Base-by-base conservation (phyloP, 495 filamentous ascomycete species). In the Xeromyces bisporus region DNA sequence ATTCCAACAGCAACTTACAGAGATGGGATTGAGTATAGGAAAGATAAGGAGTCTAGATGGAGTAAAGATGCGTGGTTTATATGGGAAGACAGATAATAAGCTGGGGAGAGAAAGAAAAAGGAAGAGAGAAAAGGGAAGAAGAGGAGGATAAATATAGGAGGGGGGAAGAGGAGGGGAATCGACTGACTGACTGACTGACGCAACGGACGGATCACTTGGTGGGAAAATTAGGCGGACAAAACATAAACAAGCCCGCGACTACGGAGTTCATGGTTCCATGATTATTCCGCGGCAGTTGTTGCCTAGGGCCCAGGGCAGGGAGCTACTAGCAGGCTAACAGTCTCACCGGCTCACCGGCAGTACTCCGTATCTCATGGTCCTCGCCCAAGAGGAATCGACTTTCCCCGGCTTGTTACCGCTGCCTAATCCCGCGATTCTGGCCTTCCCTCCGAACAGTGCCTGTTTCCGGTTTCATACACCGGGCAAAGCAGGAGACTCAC, bases 381-480 rank as follows among this genome's bases (percentile, higher is more conserved):
- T n/a, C n/a, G n/a, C n/a, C n/a, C n/a, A n/a, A n/a, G n/a, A n/a
- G n/a, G n/a, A n/a, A n/a, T n/a, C n/a, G n/a, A n/a, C n/a, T n/a
- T n/a, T n/a, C n/a, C n/a, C n/a, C n/a, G n/a, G n/a, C n/a, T n/a
- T n/a, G n/a, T 24, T 24, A 24, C 23, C n/a, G 6, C 28, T 3
- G 3, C 6, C 13, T 18, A 15, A 13, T 3, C 28, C 3, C 18
- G 28, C 6, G 28, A 3, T 6, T 4, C 3, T 15, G 15, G 3
- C n/a, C 6, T 18, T 2, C 31, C 24, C 14, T 7, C 3, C 15
- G 23, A 4, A 5, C 43, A 50, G 40, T 41, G 44, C 43, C 47
- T 47, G 43, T 58, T 58, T 60, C 58, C 56, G 55, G 53, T 63
- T 61, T 61, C 56, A 60, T 55, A 60, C 55, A 61, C 59, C 59